Evolutionary conservation across 2,329 filamentous ascomycete genomes (phyloP).

Genomic region (Teratosphaeria destructans): DNA sequence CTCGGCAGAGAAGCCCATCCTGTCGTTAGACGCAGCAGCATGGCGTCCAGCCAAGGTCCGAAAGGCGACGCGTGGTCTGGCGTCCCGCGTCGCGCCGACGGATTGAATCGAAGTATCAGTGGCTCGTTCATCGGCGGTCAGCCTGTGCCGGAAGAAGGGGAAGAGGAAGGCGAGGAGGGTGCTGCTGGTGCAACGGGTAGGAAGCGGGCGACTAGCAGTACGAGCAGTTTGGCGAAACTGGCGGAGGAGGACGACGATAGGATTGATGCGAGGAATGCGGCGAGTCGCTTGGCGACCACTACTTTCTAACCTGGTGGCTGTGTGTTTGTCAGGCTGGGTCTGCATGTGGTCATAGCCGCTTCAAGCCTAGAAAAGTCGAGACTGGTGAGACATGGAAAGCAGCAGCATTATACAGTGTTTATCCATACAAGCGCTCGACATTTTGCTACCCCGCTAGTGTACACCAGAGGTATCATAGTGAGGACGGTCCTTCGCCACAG

Average conservation of each 20-base stretch:
- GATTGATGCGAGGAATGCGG: conserved; percentile 90
- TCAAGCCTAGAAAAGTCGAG: too few relatives aligned
- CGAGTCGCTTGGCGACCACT: conserved; percentile 83
- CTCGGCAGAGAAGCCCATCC: conserved; percentile 85
- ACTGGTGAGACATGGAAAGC: too few relatives aligned
- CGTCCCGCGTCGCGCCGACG: conserved; percentile 71
- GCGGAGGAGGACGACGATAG: conserved; percentile 83
- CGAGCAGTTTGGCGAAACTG: conserved; percentile 41
- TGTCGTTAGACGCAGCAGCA: conserved; percentile 58
- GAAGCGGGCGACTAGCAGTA: conserved; percentile 39
- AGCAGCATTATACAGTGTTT: too few relatives aligned
- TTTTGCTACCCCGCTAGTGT: too few relatives aligned
- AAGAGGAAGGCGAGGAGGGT: conserved; percentile 42
- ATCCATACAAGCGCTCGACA: too few relatives aligned
- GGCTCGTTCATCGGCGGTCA: conserved; percentile 49
- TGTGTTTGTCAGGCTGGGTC: too few relatives aligned
- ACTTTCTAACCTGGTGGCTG: conserved; percentile 53
- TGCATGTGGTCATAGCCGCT: too few relatives aligned
- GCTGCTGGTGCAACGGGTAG: conserved; percentile 36
- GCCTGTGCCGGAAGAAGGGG: conserved; percentile 37
- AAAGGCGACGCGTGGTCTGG: conserved; percentile 99
- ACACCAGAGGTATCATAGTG: too few relatives aligned
- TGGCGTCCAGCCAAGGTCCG: conserved; percentile 84
- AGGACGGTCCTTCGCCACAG: too few relatives aligned
- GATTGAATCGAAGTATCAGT: conserved; percentile 65